Evolutionary conservation across 2,329 filamentous ascomycete genomes (phyloP), one percentile per base, ranked within the genome.

Genomic region (Pseudocercospora vitis): DNA sequence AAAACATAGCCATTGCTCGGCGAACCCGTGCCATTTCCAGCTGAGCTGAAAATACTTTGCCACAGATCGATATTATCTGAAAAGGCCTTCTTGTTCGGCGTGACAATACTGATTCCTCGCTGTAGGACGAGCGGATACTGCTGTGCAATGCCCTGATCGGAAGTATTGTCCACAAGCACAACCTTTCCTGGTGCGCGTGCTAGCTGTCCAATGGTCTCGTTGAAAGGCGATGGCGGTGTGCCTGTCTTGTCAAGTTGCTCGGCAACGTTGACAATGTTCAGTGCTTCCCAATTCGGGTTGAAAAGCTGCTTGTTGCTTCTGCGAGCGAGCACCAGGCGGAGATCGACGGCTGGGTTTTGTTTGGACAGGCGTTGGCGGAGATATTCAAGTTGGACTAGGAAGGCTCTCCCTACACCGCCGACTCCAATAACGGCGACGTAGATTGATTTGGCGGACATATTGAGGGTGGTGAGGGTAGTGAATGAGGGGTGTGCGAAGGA

Each of bases 11-110:
- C 89, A 40, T 79, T 77, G 16, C 62, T 66, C 14, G 69, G 62
- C n/a, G 61, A 57, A 8, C 73, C 71, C 28, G 75, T 72, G 37
- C 87, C 87, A 1, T 81, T 78, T 44, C 81, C 78, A 1, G 91
- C 86, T 1, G 89, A 81, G 2, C 78, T 75, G 73, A 95, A 95
- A 68, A 99, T 96, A 59, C 88, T 83, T 67, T 89, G 82, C 91
- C 92, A 99, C 52, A 96, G 78, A 63, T 84, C 78, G 66, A 89
- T 85, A 40, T 83, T 84, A 53, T 88, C 85, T 0, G 90, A 95
- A 75, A 99, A 99, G 11, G 88, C 92, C 76, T 99, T 99, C 79
- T 99, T 99, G 80, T 97, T 99, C 37, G 94, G 91, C 0, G 94
- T 99, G 23, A 97, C 89, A 65, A 99, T 84, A 73, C 85, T 92